Evolutionary conservation across 2,329 filamentous ascomycete species (phyloP), one percentile per base, ranked within the genome.

Genomic region (Zymoseptoria ardabiliae): DNA sequence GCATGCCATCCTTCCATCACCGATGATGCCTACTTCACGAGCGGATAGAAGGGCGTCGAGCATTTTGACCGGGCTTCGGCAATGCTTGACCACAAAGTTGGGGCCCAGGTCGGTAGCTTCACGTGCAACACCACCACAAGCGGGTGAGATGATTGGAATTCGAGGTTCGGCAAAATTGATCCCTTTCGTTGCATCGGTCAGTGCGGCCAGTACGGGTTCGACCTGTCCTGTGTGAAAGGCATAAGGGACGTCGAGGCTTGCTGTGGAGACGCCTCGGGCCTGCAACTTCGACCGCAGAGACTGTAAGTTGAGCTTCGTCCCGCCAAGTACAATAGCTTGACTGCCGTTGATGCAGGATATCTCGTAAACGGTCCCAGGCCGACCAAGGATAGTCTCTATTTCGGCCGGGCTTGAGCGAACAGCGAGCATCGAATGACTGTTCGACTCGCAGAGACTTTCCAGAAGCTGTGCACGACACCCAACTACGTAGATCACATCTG

Each of bases 1-100:
- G 69, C 71, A 77, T n/a, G n/a, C n/a, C 21, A 75, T 58, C 1
- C 72, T 76, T 51, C 72, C 67, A 4, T 74, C 71, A 45, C 66
- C 71, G 52, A 77, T 68, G 6, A 71, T 70, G 23, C 51, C 55
- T n/a, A n/a, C n/a, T n/a, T n/a, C n/a, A n/a, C n/a, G n/a, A n/a
- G n/a, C n/a, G n/a, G n/a, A n/a, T n/a, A n/a, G n/a, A n/a, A n/a
- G n/a, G n/a, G n/a, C n/a, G n/a, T n/a, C n/a, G n/a, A n/a, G n/a
- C n/a, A n/a, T n/a, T n/a, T n/a, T n/a, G n/a, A n/a, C n/a, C n/a
- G n/a, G n/a, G n/a, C n/a, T n/a, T n/a, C n/a, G n/a, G n/a, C n/a
- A n/a, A n/a, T n/a, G n/a, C n/a, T n/a, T n/a, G n/a, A n/a, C n/a
- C n/a, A n/a, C n/a, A n/a, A n/a, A n/a, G n/a, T n/a, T n/a, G n/a